phyloP scores from a whole-genome alignment of 2,329 filamentous ascomycete genomes.

The Beauveria bassiana region DNA sequence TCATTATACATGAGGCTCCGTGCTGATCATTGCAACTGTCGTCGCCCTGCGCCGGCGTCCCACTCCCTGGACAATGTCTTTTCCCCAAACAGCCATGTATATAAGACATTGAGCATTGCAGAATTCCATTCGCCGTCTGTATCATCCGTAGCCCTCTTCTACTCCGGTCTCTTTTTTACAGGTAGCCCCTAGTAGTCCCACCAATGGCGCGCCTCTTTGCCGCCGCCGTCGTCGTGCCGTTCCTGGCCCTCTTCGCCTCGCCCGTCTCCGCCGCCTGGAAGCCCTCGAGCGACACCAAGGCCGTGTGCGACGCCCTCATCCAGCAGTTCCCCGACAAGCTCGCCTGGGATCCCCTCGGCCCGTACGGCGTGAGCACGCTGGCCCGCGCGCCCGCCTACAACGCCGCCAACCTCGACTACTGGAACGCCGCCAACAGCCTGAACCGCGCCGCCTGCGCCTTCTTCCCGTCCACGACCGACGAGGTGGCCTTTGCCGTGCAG shows the following conservation, averaged over 20 bases:
- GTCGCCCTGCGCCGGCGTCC: background rate
- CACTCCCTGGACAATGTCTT: background rate
- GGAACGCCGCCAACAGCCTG: constrained; percentile 14
- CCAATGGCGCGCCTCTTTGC: constrained; percentile 1
- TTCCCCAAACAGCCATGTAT: background rate
- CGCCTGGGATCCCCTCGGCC: constrained; percentile 14
- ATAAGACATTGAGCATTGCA: background rate
- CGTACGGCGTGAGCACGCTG: constrained; percentile 2
- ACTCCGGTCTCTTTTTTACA: background rate
- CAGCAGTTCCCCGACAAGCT: constrained; percentile 12
- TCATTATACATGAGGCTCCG: background rate
- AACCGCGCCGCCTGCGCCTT: constrained; percentile 27
- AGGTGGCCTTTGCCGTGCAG: constrained; percentile 26
- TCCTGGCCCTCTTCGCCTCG: background rate
- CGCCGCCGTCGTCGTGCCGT: background rate
- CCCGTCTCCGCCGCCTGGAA: background rate
- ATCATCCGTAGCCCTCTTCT: background rate
- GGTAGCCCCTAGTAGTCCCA: background rate
- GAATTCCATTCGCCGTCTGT: too few relatives aligned
- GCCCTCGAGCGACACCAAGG: constrained; percentile 7
- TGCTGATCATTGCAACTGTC: background rate
- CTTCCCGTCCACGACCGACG: constrained; percentile 22
- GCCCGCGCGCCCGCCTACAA: constrained; percentile 7
- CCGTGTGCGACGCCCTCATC: constrained; percentile 13
- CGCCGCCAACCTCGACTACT: constrained; percentile 13